Evolutionary conservation across 1,284 basidiomycete species (phyloP).

Genomic region (Athelia psychrophila): DNA sequence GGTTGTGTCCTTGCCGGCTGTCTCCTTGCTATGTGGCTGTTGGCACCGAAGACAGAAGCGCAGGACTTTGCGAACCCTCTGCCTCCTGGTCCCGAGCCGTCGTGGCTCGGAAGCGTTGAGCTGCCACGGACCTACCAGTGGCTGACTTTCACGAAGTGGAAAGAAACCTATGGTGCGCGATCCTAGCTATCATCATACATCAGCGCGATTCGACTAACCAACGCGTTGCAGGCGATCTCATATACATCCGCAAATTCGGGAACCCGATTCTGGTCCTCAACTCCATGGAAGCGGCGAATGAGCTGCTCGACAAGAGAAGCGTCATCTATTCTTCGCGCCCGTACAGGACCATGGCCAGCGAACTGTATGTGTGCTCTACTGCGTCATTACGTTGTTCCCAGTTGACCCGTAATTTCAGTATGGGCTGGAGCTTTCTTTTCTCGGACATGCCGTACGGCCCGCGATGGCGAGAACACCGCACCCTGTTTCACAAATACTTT

Average conservation of each 20-base stretch:
- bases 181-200: conserved; percentile 2
- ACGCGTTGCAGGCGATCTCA: not conserved
- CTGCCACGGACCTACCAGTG: conserved; percentile 41
- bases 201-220: not conserved
- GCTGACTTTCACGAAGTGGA: conserved; percentile 46
- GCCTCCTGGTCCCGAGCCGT: conserved; percentile 41
- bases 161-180: conserved; percentile 37
- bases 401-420: too few relatives aligned
- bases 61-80: too few relatives aligned
- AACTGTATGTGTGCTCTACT: conserved; percentile 24
- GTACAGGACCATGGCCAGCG: conserved; percentile 20
- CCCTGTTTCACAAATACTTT: too few relatives aligned
- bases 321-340: conserved; percentile 28
- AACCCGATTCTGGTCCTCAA: conserved; percentile 28
- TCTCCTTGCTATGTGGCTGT: too few relatives aligned
- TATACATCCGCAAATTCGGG: conserved; percentile 18
- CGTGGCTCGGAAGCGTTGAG: conserved; percentile 31
- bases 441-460: too few relatives aligned
- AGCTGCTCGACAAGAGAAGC: conserved; percentile 30
- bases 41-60: too few relatives aligned
- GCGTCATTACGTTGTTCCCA: too few relatives aligned
- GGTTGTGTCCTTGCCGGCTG: too few relatives aligned
- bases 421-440: too few relatives aligned
- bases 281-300: conserved; percentile 23
- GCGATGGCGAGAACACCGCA: too few relatives aligned